Conservation (phyloP, 2,329 filamentous ascomycete species). For the Ramichloridium luteum region DNA sequence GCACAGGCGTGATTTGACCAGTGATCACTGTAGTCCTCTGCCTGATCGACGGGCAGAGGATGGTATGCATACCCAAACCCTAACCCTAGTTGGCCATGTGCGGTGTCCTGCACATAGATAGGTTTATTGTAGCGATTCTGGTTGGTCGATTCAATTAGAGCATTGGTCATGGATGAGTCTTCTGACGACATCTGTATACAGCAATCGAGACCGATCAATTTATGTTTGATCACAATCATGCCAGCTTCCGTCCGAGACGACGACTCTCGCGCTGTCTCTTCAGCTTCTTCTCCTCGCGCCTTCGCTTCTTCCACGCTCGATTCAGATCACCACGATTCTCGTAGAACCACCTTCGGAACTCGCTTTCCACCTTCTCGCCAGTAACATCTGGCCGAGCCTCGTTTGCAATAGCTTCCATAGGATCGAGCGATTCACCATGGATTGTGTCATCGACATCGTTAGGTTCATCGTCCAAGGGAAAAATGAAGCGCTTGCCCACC, state of each 20-base stretch:
- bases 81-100: too few species aligned
- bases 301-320: conserved; percentile 41
- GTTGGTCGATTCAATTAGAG: too few species aligned
- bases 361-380: conserved; percentile 34
- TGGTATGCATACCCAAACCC: too few species aligned
- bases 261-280: conserved; percentile 49
- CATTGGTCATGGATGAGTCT: too few species aligned
- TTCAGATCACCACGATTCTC: conserved; percentile 38
- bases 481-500: conserved; percentile 46
- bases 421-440: conserved; percentile 15
- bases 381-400: conserved; percentile 5
- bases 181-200: too few species aligned
- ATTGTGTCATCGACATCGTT: conserved; percentile 30
- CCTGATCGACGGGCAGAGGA: too few species aligned
- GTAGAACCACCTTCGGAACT: conserved; percentile 52
- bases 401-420: conserved; percentile 19
- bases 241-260: conserved; percentile 31
- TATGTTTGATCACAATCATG: conserved; percentile 7
- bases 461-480: conserved; percentile 38
- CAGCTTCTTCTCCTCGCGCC: conserved; percentile 48
- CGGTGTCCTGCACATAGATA: too few species aligned
- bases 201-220: too few species aligned
- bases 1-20: too few species aligned
- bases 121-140: too few species aligned
- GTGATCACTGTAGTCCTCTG: too few species aligned